A percentile compares a stretch with the other conserved stretches of the same genome.
phyloP scores from a whole-genome alignment of 805 yeast genomes.

The Lachancea thermotolerans region DNA sequence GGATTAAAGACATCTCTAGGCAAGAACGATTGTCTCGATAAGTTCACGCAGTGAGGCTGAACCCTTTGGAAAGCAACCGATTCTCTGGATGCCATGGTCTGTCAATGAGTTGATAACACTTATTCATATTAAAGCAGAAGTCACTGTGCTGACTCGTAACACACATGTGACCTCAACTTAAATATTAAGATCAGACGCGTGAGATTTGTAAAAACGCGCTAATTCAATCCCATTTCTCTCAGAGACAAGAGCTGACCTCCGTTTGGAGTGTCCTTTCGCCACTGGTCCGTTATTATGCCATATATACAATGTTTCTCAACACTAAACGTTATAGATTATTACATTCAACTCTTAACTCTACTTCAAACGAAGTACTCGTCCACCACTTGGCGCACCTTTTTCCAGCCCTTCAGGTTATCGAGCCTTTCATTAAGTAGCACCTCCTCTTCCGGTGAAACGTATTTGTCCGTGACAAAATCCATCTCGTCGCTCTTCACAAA shows the following conservation, averaged over 20 bases:
- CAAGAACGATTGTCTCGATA: constrained; percentile 40
- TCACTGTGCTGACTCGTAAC: too few relatives aligned
- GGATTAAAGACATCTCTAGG: constrained; percentile 32
- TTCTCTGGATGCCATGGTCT: background rate
- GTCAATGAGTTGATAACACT: background rate
- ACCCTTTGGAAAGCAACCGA: constrained; percentile 25
- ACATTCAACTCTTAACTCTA: too few relatives aligned
- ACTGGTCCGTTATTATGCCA: background rate
- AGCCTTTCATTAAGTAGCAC: constrained; percentile 33
- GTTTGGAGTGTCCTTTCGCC: background rate
- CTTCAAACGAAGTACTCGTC: constrained; percentile 13
- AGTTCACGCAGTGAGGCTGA: constrained; percentile 38
- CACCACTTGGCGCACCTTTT: constrained; percentile 31
- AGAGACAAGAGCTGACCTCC: too few relatives aligned
- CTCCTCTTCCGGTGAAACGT: constrained; percentile 45
- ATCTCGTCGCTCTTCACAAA: constrained; percentile 40
- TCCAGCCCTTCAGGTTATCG: constrained; percentile 39
- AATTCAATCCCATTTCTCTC: too few relatives aligned
- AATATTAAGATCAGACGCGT: too few relatives aligned
- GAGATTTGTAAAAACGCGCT: too few relatives aligned
- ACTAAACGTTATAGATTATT: background rate
- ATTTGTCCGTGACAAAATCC: constrained; percentile 49
- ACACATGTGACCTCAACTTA: too few relatives aligned
- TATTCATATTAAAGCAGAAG: too few relatives aligned
- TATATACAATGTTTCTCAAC: background rate